A percentile compares a stretch with the other conserved stretches of the same genome.
These are phyloP conservation scores for Lactifluus subvellereus DNA, from an alignment of 768 basidiomycete genomes.

Conservation along the genomic window DNA sequence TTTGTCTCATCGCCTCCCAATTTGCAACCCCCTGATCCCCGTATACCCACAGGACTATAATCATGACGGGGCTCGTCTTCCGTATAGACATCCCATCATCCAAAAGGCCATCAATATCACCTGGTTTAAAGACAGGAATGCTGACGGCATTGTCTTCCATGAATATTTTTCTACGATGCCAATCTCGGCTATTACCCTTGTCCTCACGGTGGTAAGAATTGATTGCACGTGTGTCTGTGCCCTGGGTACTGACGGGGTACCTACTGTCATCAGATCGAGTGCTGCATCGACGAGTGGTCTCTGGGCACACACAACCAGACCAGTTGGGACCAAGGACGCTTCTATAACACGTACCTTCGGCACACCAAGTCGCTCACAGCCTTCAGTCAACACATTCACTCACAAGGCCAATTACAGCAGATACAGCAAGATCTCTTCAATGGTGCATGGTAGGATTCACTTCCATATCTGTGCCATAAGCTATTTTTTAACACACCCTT, in stretches of 20 bases:
- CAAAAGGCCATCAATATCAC: slow-evolving; percentile 9
- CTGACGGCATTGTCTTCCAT: not conserved
- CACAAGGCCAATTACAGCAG: not conserved
- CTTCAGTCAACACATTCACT: not conserved
- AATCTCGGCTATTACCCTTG: not conserved
- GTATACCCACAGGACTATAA: not conserved
- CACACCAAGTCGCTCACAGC: not conserved
- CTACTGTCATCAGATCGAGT: slow-evolving; percentile 6
- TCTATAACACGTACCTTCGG: not conserved
- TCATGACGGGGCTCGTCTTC: not conserved
- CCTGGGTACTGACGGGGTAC: not conserved
- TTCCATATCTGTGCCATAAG: not conserved
- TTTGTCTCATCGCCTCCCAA: not conserved
- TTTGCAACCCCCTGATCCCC: not conserved
- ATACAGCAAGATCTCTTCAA: not conserved
- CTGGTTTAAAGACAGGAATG: slow-evolving; percentile 1
- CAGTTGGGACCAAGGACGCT: not conserved
- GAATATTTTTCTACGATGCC: slow-evolving; percentile 4
- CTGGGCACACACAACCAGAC: not conserved
- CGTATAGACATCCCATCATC: slow-evolving; percentile 11
- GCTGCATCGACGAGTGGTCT: slow-evolving; percentile 10
- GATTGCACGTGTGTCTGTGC: not conserved
- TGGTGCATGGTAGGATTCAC: not conserved
- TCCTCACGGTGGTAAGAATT: slow-evolving; percentile 10
- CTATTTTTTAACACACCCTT: not conserved